Percentiles rank a stretch among this genome's conserved stretches.
These are phyloP conservation scores for Nidularia sp. DNA, from an alignment of 768 basidiomycete genomes.

Conservation along the genomic window DNA sequence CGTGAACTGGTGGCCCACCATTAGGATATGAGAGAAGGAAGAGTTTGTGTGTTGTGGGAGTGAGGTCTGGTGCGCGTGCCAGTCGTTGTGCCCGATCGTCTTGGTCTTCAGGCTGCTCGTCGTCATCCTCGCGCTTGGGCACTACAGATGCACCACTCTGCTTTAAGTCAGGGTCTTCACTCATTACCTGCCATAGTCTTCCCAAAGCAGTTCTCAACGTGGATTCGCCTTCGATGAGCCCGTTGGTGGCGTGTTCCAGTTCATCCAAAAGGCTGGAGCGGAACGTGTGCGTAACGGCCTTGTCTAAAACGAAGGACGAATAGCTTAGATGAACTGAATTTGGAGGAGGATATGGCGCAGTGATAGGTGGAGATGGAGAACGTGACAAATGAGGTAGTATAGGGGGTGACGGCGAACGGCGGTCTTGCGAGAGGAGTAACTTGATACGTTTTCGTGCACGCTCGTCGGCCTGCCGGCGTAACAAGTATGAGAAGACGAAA, in stretches of 20 bases:
- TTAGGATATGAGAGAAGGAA: constrained; percentile 54
- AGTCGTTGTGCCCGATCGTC: constrained; percentile 38
- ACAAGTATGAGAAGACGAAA: constrained; percentile 6
- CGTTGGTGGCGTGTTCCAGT: constrained; percentile 77
- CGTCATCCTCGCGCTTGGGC: constrained; percentile 67
- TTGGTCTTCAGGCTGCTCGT: constrained; percentile 44
- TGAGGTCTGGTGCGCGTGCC: constrained; percentile 62
- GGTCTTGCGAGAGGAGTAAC: constrained; percentile 55
- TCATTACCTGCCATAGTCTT: constrained; percentile 76
- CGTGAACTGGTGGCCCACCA: constrained; percentile 42
- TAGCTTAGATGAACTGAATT: constrained; percentile 67
- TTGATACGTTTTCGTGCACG: constrained; percentile 79
- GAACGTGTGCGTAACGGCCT: constrained; percentile 79
- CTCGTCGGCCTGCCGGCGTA: constrained; percentile 60
- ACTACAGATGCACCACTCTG: constrained; percentile 37
- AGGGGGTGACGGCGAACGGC: constrained; percentile 69
- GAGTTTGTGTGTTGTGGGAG: constrained; percentile 60
- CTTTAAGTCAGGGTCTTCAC: constrained; percentile 55
- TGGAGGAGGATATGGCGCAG: constrained; percentile 72
- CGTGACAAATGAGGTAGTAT: constrained; percentile 72
- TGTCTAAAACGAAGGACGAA: constrained; percentile 84
- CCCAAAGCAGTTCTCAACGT: constrained; percentile 71
- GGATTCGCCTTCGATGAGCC: constrained; percentile 80
- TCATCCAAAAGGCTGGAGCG: constrained; percentile 76
- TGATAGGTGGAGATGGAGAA: constrained; percentile 71